Evolutionary conservation across 768 basidiomycete genomes (phyloP).

Genomic region (Wakefieldia striispora): DNA sequence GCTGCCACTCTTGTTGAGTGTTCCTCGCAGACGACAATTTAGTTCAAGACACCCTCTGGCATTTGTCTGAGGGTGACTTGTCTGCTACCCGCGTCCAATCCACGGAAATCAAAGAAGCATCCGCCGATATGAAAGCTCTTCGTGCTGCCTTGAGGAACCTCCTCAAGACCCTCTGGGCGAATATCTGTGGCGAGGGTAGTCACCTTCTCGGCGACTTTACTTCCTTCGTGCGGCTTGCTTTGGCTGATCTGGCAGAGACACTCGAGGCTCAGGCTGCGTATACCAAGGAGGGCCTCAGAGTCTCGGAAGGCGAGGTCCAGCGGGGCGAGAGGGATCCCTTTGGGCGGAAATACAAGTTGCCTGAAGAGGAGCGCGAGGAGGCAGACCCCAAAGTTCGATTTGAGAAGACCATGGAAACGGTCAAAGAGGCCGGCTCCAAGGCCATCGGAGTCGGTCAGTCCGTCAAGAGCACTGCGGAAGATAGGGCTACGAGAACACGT

Average conservation of each 20-base stretch:
- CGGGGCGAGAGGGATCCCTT: constrained; percentile 56
- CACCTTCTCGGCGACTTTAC: constrained; percentile 60
- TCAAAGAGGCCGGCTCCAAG: constrained; percentile 54
- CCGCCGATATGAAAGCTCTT: constrained; percentile 49
- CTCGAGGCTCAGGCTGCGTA: constrained; percentile 50
- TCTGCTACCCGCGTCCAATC: constrained; percentile 35
- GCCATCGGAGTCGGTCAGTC: constrained; percentile 55
- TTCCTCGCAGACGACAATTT: constrained; percentile 52
- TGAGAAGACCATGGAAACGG: constrained; percentile 65
- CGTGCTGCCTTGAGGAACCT: constrained; percentile 50
- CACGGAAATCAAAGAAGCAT: constrained; percentile 43
- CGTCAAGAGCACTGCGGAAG: constrained; percentile 40
- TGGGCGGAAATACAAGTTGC: constrained; percentile 50
- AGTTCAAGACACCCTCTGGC: constrained; percentile 65
- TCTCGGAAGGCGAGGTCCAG: constrained; percentile 57
- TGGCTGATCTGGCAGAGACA: constrained; percentile 65
- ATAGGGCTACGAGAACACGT: constrained; percentile 42
- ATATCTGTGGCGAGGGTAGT: constrained; percentile 50
- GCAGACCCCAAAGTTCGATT: constrained; percentile 53
- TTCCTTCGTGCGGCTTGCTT: constrained; percentile 59
- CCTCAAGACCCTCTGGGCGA: constrained; percentile 51
- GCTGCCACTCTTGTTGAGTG: neutral
- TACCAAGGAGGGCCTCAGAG: constrained; percentile 52
- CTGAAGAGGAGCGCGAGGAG: constrained; percentile 41
- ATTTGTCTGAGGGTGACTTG: constrained; percentile 56